Conservation (phyloP, 257 asterid genomes). For the Solanum bulbocastanum region DNA sequence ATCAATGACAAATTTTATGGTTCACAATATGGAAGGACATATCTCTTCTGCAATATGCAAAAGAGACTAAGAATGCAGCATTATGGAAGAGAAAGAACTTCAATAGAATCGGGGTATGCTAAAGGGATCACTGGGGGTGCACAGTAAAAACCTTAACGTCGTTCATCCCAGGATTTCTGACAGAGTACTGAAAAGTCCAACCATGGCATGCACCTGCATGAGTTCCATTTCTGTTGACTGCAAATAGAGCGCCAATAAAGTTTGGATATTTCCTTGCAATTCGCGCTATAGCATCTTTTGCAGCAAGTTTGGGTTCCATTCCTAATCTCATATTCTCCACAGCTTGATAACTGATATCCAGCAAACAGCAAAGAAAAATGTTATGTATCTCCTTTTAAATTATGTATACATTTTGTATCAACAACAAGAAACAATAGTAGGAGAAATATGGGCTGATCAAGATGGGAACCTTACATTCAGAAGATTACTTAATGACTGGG, state of each 20-base stretch:
- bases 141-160: constrained; percentile 68
- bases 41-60: not conserved
- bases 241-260: constrained; percentile 86
- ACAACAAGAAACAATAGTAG: not conserved
- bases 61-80: not conserved
- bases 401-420: not conserved
- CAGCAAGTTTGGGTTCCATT: constrained; percentile 87
- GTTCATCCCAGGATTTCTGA: constrained; percentile 49
- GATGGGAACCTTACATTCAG: not conserved
- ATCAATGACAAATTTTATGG: not conserved
- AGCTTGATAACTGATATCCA: constrained; percentile 65
- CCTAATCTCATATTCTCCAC: constrained; percentile 97
- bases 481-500: not conserved
- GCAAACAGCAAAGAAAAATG: not conserved
- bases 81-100: not conserved
- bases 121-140: not conserved
- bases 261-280: constrained; percentile 60
- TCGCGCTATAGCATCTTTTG: constrained; percentile 75
- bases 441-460: not conserved
- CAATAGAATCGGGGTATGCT: not conserved
- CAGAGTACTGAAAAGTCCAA: constrained; percentile 93
- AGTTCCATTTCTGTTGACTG: constrained; percentile 47
- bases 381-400: not conserved
- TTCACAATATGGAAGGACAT: not conserved
- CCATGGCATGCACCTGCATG: constrained; percentile 97